Base-by-base conservation (phyloP, 2,329 filamentous ascomycete genomes). In the Cladosporium sphaerospermum region DNA sequence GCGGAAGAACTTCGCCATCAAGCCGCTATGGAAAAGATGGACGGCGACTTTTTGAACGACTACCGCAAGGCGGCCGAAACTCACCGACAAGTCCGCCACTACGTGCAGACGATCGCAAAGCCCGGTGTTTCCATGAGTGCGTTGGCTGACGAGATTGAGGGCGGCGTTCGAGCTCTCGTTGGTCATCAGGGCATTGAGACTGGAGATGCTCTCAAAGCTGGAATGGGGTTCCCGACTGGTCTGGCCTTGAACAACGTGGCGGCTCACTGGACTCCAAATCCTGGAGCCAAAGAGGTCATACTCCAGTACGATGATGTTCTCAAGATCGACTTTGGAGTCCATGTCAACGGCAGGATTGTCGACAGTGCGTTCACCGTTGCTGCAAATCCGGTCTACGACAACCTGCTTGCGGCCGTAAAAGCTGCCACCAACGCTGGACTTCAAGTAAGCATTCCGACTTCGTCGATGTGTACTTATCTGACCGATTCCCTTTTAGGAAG, bases 161-260 rank as follows among this genome's bases (percentile, higher is more conserved):
- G 92, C 67, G 81, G 86, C 48, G 88, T 93, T 34, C 82, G 89
- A 58, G 82, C 85, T 32, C 71, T 95, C 58, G 85, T 85, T 2
- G 89, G 87, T 5, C 88, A 95, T 67, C 76, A 80, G 60, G 89
- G 88, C 7, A 71, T 93, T 41, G 79, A 85, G 56, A 85, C 90
- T 62, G 89, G 89, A 4, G 89, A 95, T 63, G 84, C 83, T 51
- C 73, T 91, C 58, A 81, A 83, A 64, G 88, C 83, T 32, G 89
- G 89, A 52, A 88, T 95, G 80, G 89, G 88, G 3, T 95, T 95
- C 73, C 89, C 89, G 4, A 89, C 85, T 18, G 89, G 89, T 49
- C 75, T 95, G 52, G 90, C 86, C 67, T 77, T 93, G 61, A 91
- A 95, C 73, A 83, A 93, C 67, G 88, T 87, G 64, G 88, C 88